A percentile compares a stretch with the other conserved stretches of the same genome.
These are phyloP conservation scores for Ceratocystis lukuohia DNA, from an alignment of 2,329 filamentous ascomycete genomes.

Conservation along the genomic window DNA sequence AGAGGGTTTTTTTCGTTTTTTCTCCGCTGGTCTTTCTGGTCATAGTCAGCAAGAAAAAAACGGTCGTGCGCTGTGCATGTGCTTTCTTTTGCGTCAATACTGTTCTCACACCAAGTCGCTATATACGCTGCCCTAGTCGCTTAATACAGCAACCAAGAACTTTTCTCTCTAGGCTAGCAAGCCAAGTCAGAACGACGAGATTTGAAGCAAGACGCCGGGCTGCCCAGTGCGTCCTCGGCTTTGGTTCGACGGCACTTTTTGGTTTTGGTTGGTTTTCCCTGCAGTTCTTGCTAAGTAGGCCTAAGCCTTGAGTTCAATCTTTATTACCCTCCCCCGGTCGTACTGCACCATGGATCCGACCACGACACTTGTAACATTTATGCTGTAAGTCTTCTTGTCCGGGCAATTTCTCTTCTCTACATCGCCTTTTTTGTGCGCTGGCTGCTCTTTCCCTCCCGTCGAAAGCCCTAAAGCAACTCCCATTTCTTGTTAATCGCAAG, in stretches of 20 bases:
- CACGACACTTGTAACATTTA: conserved; percentile 56
- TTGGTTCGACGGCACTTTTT: background rate
- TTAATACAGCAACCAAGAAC: no score
- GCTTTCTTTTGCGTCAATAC: background rate
- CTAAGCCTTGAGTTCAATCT: background rate
- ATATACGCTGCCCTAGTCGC: no score
- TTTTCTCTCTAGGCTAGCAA: no score
- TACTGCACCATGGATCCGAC: conserved; percentile 39
- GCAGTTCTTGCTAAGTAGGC: background rate
- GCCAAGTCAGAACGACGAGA: background rate
- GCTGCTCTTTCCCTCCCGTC: background rate
- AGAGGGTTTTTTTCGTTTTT: background rate
- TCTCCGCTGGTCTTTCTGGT: background rate
- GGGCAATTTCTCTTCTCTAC: background rate
- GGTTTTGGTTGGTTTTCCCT: background rate
- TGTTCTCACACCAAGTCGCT: background rate
- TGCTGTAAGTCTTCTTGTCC: conserved; percentile 41
- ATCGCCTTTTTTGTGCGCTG: background rate
- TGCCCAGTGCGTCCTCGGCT: background rate
- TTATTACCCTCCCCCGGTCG: no score
- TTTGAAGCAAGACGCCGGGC: background rate
- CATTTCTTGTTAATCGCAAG: background rate
- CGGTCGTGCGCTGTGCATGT: background rate
- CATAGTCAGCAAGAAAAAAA: background rate
- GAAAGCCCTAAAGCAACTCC: background rate